Conservation (phyloP, 148 eudicot genomes). For the Arbutus unedo region DNA sequence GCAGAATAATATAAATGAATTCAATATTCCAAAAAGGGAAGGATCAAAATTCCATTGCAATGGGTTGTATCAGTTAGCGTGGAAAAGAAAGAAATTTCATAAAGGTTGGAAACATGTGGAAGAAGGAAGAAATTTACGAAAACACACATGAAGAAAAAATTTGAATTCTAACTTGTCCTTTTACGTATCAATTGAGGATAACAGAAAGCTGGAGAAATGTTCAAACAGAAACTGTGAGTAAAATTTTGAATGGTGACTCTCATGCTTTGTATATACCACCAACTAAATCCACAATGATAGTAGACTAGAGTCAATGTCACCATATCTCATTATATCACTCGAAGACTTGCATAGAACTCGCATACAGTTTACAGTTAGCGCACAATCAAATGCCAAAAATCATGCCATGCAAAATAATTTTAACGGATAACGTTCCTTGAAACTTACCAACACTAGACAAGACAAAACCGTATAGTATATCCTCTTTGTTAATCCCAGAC, state of each 20-base stretch:
- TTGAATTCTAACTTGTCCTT: neutral
- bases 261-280: neutral
- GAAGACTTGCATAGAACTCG: neutral
- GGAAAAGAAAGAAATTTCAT: neutral
- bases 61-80: neutral
- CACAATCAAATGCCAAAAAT: neutral
- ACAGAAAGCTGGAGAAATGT: neutral
- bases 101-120: neutral
- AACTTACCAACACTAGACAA: slow-evolving; percentile 60
- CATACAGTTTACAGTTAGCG: neutral
- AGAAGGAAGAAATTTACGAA: neutral
- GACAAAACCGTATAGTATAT: slow-evolving; percentile 73
- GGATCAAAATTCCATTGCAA: neutral
- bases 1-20: neutral
- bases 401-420: neutral
- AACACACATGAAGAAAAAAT: neutral
- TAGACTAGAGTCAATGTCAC: neutral
- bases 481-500: slow-evolving; percentile 89
- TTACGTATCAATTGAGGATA: neutral
- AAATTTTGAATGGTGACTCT: neutral
- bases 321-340: neutral
- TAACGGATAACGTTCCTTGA: neutral
- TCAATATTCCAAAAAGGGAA: neutral
- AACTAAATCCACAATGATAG: neutral
- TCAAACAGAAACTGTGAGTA: neutral